phyloP scores from a whole-genome alignment of 1,139 yeast species.

The Kurtzmaniella natalensis region DNA sequence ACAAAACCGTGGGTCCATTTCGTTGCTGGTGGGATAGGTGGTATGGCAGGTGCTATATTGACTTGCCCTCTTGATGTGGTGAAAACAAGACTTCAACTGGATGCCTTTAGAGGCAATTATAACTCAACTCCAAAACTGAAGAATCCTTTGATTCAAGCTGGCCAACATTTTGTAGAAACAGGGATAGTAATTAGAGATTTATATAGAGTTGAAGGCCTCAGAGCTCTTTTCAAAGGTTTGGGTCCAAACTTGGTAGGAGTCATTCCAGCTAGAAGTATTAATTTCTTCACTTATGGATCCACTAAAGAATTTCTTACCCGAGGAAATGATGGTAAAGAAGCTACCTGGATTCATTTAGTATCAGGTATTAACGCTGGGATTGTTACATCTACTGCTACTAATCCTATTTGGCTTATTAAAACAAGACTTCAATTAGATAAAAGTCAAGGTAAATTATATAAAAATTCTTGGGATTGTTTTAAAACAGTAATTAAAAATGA shows the following conservation, averaged over 20 bases:
- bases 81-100: conserved; percentile 91
- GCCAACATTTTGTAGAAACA: conserved; percentile 80
- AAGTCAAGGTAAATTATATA: conserved; percentile 59
- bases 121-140: conserved; percentile 39
- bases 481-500: conserved; percentile 66
- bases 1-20: conserved; percentile 92
- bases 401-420: conserved; percentile 98
- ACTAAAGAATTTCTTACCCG: conserved; percentile 71
- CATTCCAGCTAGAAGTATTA: conserved; percentile 96
- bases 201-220: conserved; percentile 70
- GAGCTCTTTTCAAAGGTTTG: conserved; percentile 87
- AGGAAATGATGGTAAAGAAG: conserved; percentile 71
- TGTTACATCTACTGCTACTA: conserved; percentile 95
- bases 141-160: conserved; percentile 41
- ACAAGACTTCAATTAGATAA: conserved; percentile 91
- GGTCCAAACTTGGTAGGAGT: conserved; percentile 98
- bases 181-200: conserved; percentile 65
- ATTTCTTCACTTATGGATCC: conserved; percentile 93
- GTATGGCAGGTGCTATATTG: conserved; percentile 93
- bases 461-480: conserved; percentile 83
- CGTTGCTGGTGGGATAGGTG: conserved; percentile 98
- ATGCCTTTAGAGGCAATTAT: conserved; percentile 50
- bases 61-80: conserved; percentile 97
- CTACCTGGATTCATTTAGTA: conserved; percentile 78
- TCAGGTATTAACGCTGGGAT: conserved; percentile 95